phyloP scores from a whole-genome alignment of 768 basidiomycete genomes.

The Chalciporus piperatus region DNA sequence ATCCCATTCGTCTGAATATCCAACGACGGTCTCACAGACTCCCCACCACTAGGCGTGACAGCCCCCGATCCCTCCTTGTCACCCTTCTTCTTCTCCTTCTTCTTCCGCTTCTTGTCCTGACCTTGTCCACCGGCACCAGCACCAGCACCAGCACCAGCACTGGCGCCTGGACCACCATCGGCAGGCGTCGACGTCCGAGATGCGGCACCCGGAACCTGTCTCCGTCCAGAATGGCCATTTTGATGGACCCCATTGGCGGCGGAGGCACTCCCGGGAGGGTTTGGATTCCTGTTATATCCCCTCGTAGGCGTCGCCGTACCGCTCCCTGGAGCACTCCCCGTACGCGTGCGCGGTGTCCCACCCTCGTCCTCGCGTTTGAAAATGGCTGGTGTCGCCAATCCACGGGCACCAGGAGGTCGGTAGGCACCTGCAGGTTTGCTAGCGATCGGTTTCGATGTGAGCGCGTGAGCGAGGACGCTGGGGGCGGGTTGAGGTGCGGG shows the following conservation, averaged over 20 bases:
- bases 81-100: slow-evolving; percentile 57
- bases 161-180: too few relatives aligned
- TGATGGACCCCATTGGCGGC: slow-evolving; percentile 31
- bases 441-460: slow-evolving; percentile 51
- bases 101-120: slow-evolving; percentile 44
- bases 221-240: slow-evolving; percentile 32
- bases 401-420: slow-evolving; percentile 90
- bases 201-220: slow-evolving; percentile 72
- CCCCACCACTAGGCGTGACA: slow-evolving; percentile 27
- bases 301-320: slow-evolving; percentile 64
- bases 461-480: slow-evolving; percentile 50
- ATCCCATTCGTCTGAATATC: slow-evolving; percentile 35
- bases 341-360: slow-evolving; percentile 52
- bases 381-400: slow-evolving; percentile 80
- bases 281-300: slow-evolving; percentile 56
- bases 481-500: slow-evolving; percentile 62
- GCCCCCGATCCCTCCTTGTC: slow-evolving; percentile 32
- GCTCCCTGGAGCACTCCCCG: slow-evolving; percentile 32
- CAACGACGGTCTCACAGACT: slow-evolving; percentile 33
- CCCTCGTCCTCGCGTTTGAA: slow-evolving; percentile 94
- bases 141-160: slow-evolving; percentile 42
- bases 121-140: slow-evolving; percentile 27
- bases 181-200: slow-evolving; percentile 45
- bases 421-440: slow-evolving; percentile 83
- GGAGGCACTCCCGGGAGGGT: slow-evolving; percentile 47